These are phyloP conservation scores for Dalbergia cultrata DNA, from an alignment of 306 rosid genomes.

Conservation along the genomic window DNA sequence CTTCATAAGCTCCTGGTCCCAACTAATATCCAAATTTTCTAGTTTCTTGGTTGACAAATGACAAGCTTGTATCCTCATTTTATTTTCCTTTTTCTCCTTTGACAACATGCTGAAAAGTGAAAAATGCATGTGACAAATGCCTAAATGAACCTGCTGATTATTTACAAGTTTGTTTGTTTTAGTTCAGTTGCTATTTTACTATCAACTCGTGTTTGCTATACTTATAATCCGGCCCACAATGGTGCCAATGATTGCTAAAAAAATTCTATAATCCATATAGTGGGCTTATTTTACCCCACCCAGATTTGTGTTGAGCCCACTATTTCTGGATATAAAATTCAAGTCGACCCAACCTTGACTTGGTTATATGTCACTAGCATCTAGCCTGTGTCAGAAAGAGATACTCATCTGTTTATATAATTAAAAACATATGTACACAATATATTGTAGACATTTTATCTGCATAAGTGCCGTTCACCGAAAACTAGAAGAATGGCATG, in stretches of 20 bases:
- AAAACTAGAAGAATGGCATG: constrained; percentile 41
- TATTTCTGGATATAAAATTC: neutral
- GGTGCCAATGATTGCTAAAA: too few relatives aligned
- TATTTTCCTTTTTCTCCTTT: constrained; percentile 22
- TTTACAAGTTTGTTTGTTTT: neutral
- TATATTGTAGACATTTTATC: neutral
- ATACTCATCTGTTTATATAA: too few relatives aligned
- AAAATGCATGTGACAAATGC: constrained; percentile 30
- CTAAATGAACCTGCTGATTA: constrained; percentile 8
- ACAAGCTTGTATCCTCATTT: constrained; percentile 35
- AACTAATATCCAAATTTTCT: constrained; percentile 27
- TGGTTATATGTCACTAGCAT: too few relatives aligned
- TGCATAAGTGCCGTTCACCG: constrained; percentile 7
- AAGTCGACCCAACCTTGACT: too few relatives aligned
- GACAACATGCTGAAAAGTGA: constrained; percentile 35
- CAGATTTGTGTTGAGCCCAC: too few relatives aligned
- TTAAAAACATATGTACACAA: too few relatives aligned
- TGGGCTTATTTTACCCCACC: too few relatives aligned
- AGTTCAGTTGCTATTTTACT: neutral
- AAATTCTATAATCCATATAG: too few relatives aligned
- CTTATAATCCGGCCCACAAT: too few relatives aligned
- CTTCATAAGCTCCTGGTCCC: constrained; percentile 19
- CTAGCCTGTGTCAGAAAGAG: too few relatives aligned
- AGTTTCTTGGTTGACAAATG: constrained; percentile 11
- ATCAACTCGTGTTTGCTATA: neutral